These are phyloP conservation scores for Scheffersomyces amazonensis DNA, from an alignment of 805 yeast genomes.

Conservation along the genomic window DNA sequence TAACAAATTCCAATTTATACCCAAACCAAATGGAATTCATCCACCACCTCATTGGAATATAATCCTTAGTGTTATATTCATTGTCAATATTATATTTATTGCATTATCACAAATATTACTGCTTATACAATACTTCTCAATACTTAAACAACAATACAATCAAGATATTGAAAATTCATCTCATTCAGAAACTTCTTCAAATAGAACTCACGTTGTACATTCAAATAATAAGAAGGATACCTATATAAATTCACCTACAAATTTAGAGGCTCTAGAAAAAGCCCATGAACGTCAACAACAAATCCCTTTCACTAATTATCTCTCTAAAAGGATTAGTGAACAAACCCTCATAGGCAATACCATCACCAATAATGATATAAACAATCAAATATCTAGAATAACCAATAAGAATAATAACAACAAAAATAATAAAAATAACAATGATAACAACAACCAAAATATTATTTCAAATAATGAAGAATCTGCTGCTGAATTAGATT, in stretches of 20 bases:
- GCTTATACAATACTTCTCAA: background rate
- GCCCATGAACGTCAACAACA: no score
- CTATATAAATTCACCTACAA: background rate
- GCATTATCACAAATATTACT: constrained; percentile 5
- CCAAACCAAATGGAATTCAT: no score
- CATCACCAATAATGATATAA: no score
- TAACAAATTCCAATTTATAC: constrained; percentile 1
- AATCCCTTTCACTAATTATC: background rate
- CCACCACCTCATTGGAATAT: constrained; percentile 2
- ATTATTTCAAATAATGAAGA: background rate
- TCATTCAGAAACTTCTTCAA: background rate
- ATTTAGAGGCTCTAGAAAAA: no score
- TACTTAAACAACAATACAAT: background rate
- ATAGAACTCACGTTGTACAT: background rate
- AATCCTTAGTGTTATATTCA: constrained; percentile 5
- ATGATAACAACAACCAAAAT: background rate
- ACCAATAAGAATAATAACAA: background rate
- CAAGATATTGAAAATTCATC: background rate
- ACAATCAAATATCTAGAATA: no score
- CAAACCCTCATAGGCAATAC: background rate
- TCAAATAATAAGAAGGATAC: background rate
- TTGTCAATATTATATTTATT: constrained; percentile 8
- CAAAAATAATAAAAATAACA: background rate
- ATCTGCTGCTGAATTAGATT: background rate
- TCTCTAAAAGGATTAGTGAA: background rate